Percentiles rank a stretch among this genome's conserved stretches.
phyloP scores from a whole-genome alignment of 345 rosid genomes.

The Populus ilicifolia region DNA sequence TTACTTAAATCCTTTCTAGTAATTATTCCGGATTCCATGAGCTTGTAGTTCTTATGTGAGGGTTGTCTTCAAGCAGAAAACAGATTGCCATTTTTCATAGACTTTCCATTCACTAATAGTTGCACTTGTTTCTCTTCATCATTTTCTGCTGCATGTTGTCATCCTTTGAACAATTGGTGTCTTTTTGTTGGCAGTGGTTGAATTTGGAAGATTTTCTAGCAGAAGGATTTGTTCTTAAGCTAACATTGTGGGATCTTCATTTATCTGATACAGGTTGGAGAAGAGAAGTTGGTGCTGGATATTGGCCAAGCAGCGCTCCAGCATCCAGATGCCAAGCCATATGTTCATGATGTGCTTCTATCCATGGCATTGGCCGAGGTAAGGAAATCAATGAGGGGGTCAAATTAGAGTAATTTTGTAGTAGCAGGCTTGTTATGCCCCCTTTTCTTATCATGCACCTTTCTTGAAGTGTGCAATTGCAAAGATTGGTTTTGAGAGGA shows the following conservation, averaged over 20 bases:
- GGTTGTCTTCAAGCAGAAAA: not conserved
- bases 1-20: no score
- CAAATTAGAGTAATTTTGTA: constrained; percentile 28
- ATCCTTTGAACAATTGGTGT: not conserved
- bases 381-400: constrained; percentile 38
- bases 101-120: not conserved
- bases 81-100: not conserved
- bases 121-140: not conserved
- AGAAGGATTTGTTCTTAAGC: not conserved
- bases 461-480: constrained; percentile 95
- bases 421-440: constrained; percentile 48
- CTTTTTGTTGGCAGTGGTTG: not conserved
- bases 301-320: constrained; percentile 79
- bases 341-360: constrained; percentile 74
- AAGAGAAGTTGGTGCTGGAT: constrained; percentile 71
- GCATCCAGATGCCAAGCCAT: constrained; percentile 72
- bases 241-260: constrained; percentile 15
- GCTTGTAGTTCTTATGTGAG: not conserved
- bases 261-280: constrained; percentile 62
- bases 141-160: not conserved
- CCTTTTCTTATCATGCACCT: constrained; percentile 62
- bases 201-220: not conserved
- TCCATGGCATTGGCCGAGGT: constrained; percentile 98
- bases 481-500: constrained; percentile 75
- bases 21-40: not conserved